Conservation (phyloP, 495 filamentous ascomycete genomes). For the Aspergillus panamensis region DNA sequence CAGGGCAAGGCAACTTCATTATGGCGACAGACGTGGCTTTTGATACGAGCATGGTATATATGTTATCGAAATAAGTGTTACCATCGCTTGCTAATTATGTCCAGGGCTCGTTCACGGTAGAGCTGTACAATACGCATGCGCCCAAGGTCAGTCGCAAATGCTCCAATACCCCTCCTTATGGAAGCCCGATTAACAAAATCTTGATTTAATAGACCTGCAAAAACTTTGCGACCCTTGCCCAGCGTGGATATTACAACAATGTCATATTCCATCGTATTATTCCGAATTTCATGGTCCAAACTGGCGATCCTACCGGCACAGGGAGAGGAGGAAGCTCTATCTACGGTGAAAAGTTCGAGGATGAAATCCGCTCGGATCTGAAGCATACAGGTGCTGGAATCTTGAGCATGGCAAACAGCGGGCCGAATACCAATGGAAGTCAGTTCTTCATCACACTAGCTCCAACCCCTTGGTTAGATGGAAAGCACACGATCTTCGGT, state of each 20-base stretch:
- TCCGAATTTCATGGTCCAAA: slow-evolving; percentile 94
- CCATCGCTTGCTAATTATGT: slow-evolving; percentile 19
- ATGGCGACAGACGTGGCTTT: slow-evolving; percentile 77
- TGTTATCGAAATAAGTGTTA: background rate
- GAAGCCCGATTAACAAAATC: slow-evolving; percentile 18
- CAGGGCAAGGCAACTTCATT: slow-evolving; percentile 13
- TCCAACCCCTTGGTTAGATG: slow-evolving; percentile 95
- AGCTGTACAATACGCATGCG: slow-evolving; percentile 83
- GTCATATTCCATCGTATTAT: slow-evolving; percentile 93
- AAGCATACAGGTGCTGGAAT: slow-evolving; percentile 95
- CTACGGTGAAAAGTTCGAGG: slow-evolving; percentile 92
- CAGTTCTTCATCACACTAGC: slow-evolving; percentile 89
- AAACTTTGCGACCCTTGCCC: slow-evolving; percentile 79
- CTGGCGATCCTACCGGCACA: slow-evolving; percentile 93
- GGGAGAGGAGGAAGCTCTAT: slow-evolving; percentile 87
- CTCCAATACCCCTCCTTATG: background rate
- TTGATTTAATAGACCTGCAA: slow-evolving; percentile 61
- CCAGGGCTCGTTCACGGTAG: slow-evolving; percentile 76
- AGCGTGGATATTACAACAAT: slow-evolving; percentile 80
- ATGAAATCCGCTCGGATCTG: slow-evolving; percentile 73
- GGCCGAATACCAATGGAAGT: slow-evolving; percentile 89
- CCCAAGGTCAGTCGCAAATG: slow-evolving; percentile 52
- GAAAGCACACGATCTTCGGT: slow-evolving; percentile 97
- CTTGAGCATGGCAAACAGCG: slow-evolving; percentile 93
- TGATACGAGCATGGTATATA: slow-evolving; percentile 73